A percentile compares a stretch with the other conserved stretches of the same genome.
These are phyloP conservation scores for Verticillium dahliae DNA, from an alignment of 2,329 filamentous ascomycete species.

Conservation along the genomic window DNA sequence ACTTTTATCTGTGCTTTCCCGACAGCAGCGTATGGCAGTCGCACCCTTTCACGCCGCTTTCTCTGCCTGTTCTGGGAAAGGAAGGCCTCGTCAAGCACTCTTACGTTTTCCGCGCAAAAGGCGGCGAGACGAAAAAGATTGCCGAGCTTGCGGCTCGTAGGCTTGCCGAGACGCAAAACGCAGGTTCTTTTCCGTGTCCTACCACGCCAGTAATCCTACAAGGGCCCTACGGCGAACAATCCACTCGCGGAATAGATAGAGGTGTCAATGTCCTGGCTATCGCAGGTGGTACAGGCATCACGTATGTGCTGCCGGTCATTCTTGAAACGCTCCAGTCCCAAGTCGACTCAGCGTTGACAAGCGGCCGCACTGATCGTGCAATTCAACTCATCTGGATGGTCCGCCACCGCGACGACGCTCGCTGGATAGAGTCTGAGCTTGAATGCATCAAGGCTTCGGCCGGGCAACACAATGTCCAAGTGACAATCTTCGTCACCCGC, in stretches of 20 bases:
- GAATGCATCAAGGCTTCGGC: constrained; percentile 36
- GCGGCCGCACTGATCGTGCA: constrained; percentile 25
- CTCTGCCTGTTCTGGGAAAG: constrained; percentile 33
- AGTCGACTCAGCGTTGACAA: constrained; percentile 8
- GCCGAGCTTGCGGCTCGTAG: constrained; percentile 32
- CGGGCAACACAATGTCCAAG: constrained; percentile 49
- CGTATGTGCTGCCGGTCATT: constrained; percentile 36
- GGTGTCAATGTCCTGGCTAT: constrained; percentile 32
- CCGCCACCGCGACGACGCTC: constrained; percentile 43
- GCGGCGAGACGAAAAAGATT: constrained; percentile 53
- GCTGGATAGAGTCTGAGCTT: constrained; percentile 55
- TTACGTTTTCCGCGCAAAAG: constrained; percentile 51
- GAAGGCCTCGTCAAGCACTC: constrained; percentile 39
- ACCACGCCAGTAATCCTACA: constrained; percentile 53
- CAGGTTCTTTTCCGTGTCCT: background rate
- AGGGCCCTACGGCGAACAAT: constrained; percentile 55
- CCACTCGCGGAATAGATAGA: constrained; percentile 29
- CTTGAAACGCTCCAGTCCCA: constrained; percentile 2
- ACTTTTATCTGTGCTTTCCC: constrained; percentile 65
- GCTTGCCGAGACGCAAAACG: background rate
- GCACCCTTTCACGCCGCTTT: constrained; percentile 63
- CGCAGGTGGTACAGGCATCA: constrained; percentile 32
- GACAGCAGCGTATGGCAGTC: constrained; percentile 64
- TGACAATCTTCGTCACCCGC: constrained; percentile 42
- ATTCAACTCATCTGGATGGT: constrained; percentile 61